Conservation (phyloP, 345 rosid genomes). For the Arabidopsis suecica region DNA sequence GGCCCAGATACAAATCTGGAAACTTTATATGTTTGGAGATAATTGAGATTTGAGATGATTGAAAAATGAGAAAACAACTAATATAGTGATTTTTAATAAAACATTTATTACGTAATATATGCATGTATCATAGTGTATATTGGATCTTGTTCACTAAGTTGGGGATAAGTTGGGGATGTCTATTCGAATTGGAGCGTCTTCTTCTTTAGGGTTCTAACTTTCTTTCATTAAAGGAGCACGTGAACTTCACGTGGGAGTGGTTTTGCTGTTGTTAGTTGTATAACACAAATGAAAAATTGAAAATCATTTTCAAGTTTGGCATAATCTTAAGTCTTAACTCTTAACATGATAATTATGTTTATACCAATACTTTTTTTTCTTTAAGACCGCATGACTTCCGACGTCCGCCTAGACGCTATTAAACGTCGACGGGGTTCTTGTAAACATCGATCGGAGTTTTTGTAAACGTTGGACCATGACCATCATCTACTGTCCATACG, state of each 20-base stretch:
- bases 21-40: constrained; percentile 21
- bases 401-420: too few relatives aligned
- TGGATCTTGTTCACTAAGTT: background rate
- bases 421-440: too few relatives aligned
- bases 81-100: background rate
- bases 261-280: background rate
- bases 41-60: constrained; percentile 3
- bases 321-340: background rate
- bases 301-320: background rate
- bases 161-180: constrained; percentile 9
- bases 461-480: too few relatives aligned
- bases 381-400: too few relatives aligned
- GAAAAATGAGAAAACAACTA: background rate
- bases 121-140: background rate
- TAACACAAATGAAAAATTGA: background rate
- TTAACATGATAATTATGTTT: too few relatives aligned
- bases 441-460: too few relatives aligned
- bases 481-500: too few relatives aligned
- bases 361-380: too few relatives aligned
- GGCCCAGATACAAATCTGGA: constrained; percentile 1
- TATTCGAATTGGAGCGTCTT: constrained; percentile 7
- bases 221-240: constrained; percentile 8
- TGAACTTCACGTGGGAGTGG: constrained; percentile 31
- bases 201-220: constrained; percentile 15
- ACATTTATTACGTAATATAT: background rate